Conservation (phyloP, 768 basidiomycete genomes). For the Tulasnella sp. region DNA sequence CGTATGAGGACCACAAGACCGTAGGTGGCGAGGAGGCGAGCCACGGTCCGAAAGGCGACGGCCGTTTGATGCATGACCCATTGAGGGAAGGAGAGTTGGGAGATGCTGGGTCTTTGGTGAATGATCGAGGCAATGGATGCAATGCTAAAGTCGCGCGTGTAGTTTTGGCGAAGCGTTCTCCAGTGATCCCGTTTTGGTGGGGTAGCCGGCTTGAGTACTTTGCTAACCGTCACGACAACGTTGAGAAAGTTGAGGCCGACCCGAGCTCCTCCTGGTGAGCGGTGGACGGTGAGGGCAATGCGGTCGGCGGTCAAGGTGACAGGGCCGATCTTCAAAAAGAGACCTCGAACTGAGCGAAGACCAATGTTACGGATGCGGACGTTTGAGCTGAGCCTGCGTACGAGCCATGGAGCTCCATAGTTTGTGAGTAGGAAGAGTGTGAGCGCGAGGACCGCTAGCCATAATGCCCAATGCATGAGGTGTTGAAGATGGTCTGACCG, state of each 20-base stretch:
- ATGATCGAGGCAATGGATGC: not conserved
- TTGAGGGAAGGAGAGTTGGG: slow-evolving; percentile 1
- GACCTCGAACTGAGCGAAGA: slow-evolving; percentile 62
- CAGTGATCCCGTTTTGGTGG: slow-evolving; percentile 1
- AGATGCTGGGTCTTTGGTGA: not conserved
- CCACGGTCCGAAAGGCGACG: slow-evolving; percentile 44
- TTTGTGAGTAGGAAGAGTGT: slow-evolving; percentile 6
- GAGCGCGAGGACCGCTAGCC: not conserved
- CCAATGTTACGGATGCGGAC: slow-evolving; percentile 64
- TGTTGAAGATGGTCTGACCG: not conserved
- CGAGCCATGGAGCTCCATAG: slow-evolving; percentile 9
- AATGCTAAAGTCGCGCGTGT: slow-evolving; percentile 10
- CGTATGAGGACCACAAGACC: slow-evolving; percentile 46
- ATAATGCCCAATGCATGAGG: slow-evolving; percentile 6
- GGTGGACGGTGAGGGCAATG: slow-evolving; percentile 47
- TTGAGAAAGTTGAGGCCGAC: slow-evolving; percentile 23
- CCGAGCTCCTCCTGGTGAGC: slow-evolving; percentile 38
- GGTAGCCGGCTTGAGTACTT: not conserved
- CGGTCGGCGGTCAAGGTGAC: slow-evolving; percentile 55
- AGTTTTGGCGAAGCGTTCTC: not conserved
- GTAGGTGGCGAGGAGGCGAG: slow-evolving; percentile 44
- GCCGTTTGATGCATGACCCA: slow-evolving; percentile 29
- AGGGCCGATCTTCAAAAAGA: slow-evolving; percentile 49
- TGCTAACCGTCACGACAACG: slow-evolving; percentile 2
- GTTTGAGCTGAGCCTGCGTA: slow-evolving; percentile 10